phyloP scores from a whole-genome alignment of 768 basidiomycete species.

The Tubosaeta sp. region DNA sequence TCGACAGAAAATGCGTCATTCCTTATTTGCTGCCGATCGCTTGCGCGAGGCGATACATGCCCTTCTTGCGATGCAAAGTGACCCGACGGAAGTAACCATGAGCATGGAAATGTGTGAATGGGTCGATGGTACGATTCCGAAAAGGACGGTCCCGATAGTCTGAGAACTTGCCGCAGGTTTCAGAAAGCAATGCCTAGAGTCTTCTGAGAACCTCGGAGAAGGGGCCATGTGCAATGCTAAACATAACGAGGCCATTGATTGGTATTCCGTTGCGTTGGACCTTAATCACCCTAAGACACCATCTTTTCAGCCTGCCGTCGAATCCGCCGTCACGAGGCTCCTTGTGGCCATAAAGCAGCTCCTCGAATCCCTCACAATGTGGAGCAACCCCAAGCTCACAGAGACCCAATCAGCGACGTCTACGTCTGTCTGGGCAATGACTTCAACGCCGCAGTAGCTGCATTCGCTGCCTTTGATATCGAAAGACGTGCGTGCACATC shows the following conservation, averaged over 20 bases:
- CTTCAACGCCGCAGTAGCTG: constrained; percentile 90
- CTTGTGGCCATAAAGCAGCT: constrained; percentile 93
- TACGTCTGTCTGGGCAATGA: constrained; percentile 97
- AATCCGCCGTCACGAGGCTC: constrained; percentile 87
- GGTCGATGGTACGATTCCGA: not conserved
- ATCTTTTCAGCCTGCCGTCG: constrained; percentile 65
- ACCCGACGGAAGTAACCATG: not conserved
- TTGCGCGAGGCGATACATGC: not conserved
- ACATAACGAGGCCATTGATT: not conserved
- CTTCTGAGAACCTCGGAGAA: not conserved
- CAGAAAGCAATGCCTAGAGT: not conserved
- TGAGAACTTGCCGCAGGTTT: not conserved
- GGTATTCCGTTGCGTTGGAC: not conserved
- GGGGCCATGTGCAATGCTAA: not conserved
- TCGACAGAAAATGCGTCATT: not conserved
- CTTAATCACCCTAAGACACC: too few species aligned
- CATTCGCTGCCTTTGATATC: constrained; percentile 81
- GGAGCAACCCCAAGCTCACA: constrained; percentile 69
- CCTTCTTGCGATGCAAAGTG: not conserved
- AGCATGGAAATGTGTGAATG: not conserved
- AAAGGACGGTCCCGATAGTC: not conserved
- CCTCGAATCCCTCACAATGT: constrained; percentile 83
- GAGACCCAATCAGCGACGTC: constrained; percentile 91
- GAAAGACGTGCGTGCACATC: constrained; percentile 71
- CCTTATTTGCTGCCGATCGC: not conserved